These are phyloP conservation scores for Fusarium succisae DNA, from an alignment of 2,329 filamentous ascomycete genomes.

Conservation along the genomic window DNA sequence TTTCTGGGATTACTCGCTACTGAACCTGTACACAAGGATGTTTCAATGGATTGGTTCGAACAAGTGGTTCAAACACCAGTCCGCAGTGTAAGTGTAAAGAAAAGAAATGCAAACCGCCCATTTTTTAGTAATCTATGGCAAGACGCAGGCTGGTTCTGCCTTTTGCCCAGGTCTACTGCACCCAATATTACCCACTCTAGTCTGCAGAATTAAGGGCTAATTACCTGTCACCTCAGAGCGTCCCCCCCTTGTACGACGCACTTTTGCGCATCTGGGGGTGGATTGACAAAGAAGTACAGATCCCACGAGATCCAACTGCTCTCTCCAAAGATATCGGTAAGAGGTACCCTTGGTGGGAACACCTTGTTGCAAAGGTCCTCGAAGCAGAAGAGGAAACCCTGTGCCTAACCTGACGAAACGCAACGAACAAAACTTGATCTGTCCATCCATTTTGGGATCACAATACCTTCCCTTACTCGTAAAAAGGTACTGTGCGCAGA, in stretches of 20 bases:
- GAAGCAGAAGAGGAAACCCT: constrained; percentile 48
- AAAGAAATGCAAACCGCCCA: constrained; percentile 14
- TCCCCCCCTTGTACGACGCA: constrained; percentile 50
- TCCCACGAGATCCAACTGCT: constrained; percentile 14
- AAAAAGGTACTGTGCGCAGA: constrained; percentile 23
- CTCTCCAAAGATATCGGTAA: constrained; percentile 40
- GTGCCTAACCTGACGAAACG: constrained; percentile 49
- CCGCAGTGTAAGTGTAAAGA: constrained; percentile 50
- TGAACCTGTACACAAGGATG: constrained; percentile 37
- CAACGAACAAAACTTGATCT: constrained; percentile 5
- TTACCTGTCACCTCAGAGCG: constrained; percentile 45
- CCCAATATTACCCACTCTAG: constrained; percentile 19
- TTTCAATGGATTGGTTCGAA: constrained; percentile 50
- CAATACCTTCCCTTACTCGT: not conserved
- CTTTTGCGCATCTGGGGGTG: constrained; percentile 49
- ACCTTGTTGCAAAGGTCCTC: constrained; percentile 47
- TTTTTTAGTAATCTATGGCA: constrained; percentile 16
- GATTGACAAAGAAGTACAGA: constrained; percentile 45
- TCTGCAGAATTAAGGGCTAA: constrained; percentile 34
- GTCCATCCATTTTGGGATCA: constrained; percentile 22
- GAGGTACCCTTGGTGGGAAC: constrained; percentile 53
- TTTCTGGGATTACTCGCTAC: constrained; percentile 52
- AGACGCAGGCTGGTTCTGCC: constrained; percentile 38
- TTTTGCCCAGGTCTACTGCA: constrained; percentile 20
- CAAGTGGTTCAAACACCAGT: constrained; percentile 50